These are phyloP conservation scores for Brasenia schreberi DNA, from an alignment of 164 flowering plant genomes.

Conservation along the genomic window DNA sequence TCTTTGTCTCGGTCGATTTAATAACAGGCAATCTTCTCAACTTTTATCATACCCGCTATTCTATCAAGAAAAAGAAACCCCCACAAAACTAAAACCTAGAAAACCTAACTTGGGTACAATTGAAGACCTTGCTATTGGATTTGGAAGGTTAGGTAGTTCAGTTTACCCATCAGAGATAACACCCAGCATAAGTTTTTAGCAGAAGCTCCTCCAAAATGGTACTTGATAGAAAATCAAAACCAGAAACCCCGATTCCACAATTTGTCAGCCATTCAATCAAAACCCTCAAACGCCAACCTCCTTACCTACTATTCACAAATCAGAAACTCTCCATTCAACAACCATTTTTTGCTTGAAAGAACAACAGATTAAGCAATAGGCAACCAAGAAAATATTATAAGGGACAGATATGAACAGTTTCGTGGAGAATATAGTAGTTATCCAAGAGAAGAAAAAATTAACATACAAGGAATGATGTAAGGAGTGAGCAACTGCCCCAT, in stretches of 20 bases:
- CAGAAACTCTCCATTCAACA: too few species aligned
- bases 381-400: too few species aligned
- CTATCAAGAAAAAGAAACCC: neutral
- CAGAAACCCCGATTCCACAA: neutral
- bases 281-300: neutral
- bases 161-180: too few species aligned
- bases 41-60: neutral
- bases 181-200: too few species aligned
- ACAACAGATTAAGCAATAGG: too few species aligned
- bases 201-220: too few species aligned
- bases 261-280: neutral
- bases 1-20: neutral
- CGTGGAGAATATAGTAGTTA: too few species aligned
- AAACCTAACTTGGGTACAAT: neutral
- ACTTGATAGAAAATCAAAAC: neutral
- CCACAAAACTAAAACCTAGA: neutral
- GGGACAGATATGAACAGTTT: too few species aligned
- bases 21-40: neutral
- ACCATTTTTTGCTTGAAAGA: too few species aligned
- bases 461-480: neutral
- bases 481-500: neutral
- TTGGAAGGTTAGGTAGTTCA: too few species aligned
- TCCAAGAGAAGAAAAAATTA: too few species aligned
- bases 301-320: too few species aligned
- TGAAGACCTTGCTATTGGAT: neutral